A percentile compares a stretch with the other conserved stretches of the same genome.
phyloP scores from a whole-genome alignment of 1,284 basidiomycete species.

The Ceratobasidium theobromae region DNA sequence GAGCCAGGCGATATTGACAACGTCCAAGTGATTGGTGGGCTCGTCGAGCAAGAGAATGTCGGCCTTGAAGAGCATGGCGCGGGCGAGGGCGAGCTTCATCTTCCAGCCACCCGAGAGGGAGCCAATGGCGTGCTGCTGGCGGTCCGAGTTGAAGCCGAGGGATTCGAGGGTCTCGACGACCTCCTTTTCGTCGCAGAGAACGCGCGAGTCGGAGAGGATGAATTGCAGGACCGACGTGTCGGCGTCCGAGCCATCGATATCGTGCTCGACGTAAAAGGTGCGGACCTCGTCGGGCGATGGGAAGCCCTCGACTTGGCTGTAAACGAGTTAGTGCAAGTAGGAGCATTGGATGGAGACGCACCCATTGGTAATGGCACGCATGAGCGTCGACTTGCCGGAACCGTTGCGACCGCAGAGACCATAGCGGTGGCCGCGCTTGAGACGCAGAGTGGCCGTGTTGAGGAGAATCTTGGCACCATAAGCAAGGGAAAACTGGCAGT shows the following conservation, averaged over 20 bases:
- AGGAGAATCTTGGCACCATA: constrained; percentile 98
- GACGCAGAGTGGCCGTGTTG: constrained; percentile 92
- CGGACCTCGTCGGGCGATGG: constrained; percentile 93
- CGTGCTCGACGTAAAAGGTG: constrained; percentile 99
- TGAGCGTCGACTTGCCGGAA: constrained; percentile 97
- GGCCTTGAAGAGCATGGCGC: constrained; percentile 98
- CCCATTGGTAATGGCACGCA: constrained; percentile 92
- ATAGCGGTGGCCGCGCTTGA: constrained; percentile 98
- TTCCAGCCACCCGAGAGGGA: constrained; percentile 99
- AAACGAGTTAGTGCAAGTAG: constrained; percentile 5
- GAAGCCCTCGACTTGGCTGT: constrained; percentile 94
- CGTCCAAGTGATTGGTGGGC: constrained; percentile 97
- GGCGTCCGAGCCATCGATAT: constrained; percentile 94
- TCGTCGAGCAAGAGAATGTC: constrained; percentile 97
- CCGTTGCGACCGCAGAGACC: constrained; percentile 98
- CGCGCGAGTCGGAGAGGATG: constrained; percentile 84
- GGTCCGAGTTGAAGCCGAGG: constrained; percentile 88
- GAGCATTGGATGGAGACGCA: constrained; percentile 35
- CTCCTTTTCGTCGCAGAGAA: constrained; percentile 72
- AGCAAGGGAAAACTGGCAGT: constrained; percentile 96
- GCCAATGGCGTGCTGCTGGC: constrained; percentile 84
- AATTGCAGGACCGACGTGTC: constrained; percentile 90
- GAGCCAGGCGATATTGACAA: constrained; percentile 96
- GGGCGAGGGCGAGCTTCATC: constrained; percentile 99
- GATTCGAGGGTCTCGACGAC: constrained; percentile 78